Base-by-base conservation (phyloP, 495 filamentous ascomycete genomes). In the Talaromyces adpressus region DNA sequence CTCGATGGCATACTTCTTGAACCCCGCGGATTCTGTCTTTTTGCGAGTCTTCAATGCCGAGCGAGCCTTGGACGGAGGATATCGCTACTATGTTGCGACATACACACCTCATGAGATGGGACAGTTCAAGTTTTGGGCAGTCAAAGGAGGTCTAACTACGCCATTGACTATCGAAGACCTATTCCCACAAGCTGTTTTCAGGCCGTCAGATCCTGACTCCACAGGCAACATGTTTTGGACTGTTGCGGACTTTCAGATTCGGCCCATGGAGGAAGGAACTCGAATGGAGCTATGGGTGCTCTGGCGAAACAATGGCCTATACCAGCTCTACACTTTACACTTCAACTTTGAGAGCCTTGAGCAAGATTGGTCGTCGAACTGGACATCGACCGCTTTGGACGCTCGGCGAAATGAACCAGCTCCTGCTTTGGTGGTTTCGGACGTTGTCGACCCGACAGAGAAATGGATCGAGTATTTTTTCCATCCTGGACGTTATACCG, bases 71-170 rank as follows among this genome's bases (percentile, higher is more conserved):
- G 78, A 84, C 54, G 82, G 80, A 23, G 82, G 77, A 29, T 87
- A 91, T 62, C 77, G 82, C 51, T 91, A 91, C 66, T 82, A 90
- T 63, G 83, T 92, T 22, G 85, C 90, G 23, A 93, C 91, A 12
- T 97, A 91, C 72, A 96, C 92, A 34, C 92, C 94, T 8, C 80
- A 92, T 68, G 86, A 90, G 63, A 80, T 92, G 70, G 91, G 91
- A 25, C 87, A 92, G 66, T 97, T 99, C 83, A 98, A 97, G 74
- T 93, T 99, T 74, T 99, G 93, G 91, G 87, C 84, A 59, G 82
- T 92, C 3, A 81, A 82, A 62, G 84, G 87, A 16, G 83, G 87
- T 29, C 79, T 86, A 51, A 82, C 82, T 34, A 83, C 83, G 20
- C 81, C 81, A 6, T 70, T 90, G 7, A 83, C 85, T 9, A 80